phyloP scores from a whole-genome alignment of 192 early-diverging fungal species.

The Irineochytrium annulatum region DNA sequence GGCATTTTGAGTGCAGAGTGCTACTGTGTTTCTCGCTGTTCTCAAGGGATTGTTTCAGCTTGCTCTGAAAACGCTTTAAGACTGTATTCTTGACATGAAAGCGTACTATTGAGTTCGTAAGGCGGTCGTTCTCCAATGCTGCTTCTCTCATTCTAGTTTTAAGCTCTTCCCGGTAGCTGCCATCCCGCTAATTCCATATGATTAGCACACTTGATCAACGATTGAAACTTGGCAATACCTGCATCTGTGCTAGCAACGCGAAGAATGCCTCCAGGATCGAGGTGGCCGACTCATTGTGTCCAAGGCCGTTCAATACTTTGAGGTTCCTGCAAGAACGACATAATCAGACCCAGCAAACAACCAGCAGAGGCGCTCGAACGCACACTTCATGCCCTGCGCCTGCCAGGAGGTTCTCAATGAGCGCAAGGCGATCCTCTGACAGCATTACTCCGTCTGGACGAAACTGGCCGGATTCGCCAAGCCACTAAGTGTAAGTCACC shows the following conservation, averaged over 20 bases:
- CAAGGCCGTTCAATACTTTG: too few species aligned
- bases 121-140: not conserved
- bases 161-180: not conserved
- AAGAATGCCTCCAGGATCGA: conserved; percentile 1
- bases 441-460: too few species aligned
- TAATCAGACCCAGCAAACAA: too few species aligned
- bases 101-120: not conserved
- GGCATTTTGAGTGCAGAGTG: not conserved
- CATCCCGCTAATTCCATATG: not conserved
- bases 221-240: not conserved
- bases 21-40: not conserved
- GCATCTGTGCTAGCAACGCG: not conserved
- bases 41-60: not conserved
- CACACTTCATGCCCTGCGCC: too few species aligned
- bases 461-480: too few species aligned
- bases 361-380: too few species aligned
- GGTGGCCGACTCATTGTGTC: not conserved
- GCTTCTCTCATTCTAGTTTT: not conserved
- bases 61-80: not conserved
- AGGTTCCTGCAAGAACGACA: too few species aligned
- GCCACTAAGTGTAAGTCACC: too few species aligned
- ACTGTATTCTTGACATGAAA: too few species aligned
- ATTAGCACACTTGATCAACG: too few species aligned
- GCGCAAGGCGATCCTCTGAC: too few species aligned
- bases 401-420: too few species aligned